phyloP scores from a whole-genome alignment of 495 filamentous ascomycete genomes.

The Rhypophila decipiens region DNA sequence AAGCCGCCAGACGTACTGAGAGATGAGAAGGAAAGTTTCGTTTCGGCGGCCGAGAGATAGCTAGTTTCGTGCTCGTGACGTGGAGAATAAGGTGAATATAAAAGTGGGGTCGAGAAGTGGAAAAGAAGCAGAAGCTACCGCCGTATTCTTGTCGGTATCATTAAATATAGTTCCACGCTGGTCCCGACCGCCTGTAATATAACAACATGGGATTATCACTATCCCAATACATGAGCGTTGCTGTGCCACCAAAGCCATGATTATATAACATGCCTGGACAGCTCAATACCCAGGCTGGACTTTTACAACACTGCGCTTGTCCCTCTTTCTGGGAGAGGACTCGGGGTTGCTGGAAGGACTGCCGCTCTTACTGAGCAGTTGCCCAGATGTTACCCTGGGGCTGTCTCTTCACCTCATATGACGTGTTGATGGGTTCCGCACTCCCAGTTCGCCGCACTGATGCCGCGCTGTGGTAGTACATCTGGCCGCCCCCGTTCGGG shows the following conservation, averaged over 20 bases:
- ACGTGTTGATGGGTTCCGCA: constrained; percentile 56
- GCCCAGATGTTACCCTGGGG: constrained; percentile 37
- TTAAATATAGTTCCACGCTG: constrained; percentile 19
- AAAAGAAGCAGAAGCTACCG: constrained; percentile 9
- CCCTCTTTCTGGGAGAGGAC: too few species aligned
- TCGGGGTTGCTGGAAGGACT: too few species aligned
- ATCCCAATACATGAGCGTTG: constrained; percentile 1
- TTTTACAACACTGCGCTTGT: too few species aligned
- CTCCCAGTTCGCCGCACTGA: constrained; percentile 57
- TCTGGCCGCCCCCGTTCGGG: constrained; percentile 46
- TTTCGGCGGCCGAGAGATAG: neutral
- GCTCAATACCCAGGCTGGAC: too few species aligned
- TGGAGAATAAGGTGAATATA: neutral
- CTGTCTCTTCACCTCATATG: constrained; percentile 44
- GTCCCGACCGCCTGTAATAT: constrained; percentile 24
- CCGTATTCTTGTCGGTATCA: constrained; percentile 11
- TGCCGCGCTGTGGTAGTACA: constrained; percentile 59
- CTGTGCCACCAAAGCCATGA: too few species aligned
- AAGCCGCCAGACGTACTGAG: neutral
- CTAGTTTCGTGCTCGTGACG: neutral
- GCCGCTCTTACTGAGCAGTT: constrained; percentile 27
- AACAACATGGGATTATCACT: constrained; percentile 2
- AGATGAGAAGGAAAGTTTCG: constrained; percentile 1
- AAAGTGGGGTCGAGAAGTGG: constrained; percentile 4
- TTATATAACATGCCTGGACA: too few species aligned